Evolutionary conservation across 106 monocot genomes (phyloP).

Genomic region (Dioscorea dumetorum): DNA sequence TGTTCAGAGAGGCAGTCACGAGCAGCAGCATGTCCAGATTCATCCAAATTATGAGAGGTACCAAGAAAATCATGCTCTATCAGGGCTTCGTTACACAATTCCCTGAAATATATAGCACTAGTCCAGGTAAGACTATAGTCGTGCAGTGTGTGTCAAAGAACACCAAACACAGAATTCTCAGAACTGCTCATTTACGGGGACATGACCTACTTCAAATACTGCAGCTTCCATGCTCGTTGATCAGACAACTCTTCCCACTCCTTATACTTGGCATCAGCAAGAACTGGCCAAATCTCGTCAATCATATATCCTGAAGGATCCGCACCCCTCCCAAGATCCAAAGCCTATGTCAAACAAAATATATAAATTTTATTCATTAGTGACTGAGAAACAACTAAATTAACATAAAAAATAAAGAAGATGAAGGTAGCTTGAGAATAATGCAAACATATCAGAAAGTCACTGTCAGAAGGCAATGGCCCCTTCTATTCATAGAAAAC

Average conservation of each 20-base stretch:
- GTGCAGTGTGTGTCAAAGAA: background rate
- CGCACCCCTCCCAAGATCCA: slow-evolving; percentile 59
- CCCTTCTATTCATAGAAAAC: background rate
- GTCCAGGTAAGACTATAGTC: background rate
- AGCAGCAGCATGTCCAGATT: slow-evolving; percentile 14
- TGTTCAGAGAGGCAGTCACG: slow-evolving; percentile 19
- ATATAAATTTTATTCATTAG: background rate
- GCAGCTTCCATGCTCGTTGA: slow-evolving; percentile 23
- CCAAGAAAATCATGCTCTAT: slow-evolving; percentile 27
- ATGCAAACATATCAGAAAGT: background rate
- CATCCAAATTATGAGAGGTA: slow-evolving; percentile 14
- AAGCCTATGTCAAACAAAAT: slow-evolving; percentile 34
- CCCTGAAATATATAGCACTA: slow-evolving; percentile 24
- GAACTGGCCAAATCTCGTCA: slow-evolving; percentile 66
- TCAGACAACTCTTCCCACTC: slow-evolving; percentile 67
- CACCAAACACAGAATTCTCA: background rate
- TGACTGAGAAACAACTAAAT: background rate
- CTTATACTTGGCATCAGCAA: slow-evolving; percentile 62
- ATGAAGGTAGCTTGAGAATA: background rate
- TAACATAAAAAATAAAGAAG: background rate
- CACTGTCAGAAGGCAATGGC: background rate
- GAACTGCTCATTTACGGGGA: background rate
- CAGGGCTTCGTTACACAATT: slow-evolving; percentile 61
- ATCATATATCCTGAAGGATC: slow-evolving; percentile 45
- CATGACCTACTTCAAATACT: slow-evolving; percentile 40